Conservation (phyloP, 495 filamentous ascomycete genomes). For the Podospora conica region DNA sequence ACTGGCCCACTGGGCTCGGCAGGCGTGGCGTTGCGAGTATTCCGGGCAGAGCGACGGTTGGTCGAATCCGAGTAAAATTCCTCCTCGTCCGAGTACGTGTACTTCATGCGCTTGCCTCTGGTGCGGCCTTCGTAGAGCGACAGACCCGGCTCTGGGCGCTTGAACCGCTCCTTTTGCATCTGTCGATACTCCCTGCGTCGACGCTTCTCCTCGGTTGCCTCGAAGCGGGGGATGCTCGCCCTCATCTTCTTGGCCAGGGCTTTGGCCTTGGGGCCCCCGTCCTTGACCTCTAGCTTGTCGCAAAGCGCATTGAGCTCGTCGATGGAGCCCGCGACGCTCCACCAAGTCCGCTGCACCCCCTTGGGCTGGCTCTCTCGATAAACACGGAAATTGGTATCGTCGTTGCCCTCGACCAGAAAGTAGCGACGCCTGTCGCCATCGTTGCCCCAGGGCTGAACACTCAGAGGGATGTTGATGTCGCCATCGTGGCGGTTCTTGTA, state of each 20-base stretch:
- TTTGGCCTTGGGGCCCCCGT: conserved; percentile 72
- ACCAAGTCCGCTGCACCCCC: conserved; percentile 74
- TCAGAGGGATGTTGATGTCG: conserved; percentile 86
- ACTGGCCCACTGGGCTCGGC: conserved; percentile 64
- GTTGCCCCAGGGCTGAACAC: conserved; percentile 89
- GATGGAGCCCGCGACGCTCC: conserved; percentile 83
- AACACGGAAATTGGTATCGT: conserved; percentile 90
- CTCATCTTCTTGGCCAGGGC: conserved; percentile 69
- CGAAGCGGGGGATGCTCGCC: conserved; percentile 86
- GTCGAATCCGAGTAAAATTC: conserved; percentile 65
- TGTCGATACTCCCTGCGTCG: conserved; percentile 87
- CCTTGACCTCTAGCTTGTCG: conserved; percentile 63
- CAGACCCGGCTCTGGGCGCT: conserved; percentile 80
- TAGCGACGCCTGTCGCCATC: conserved; percentile 89
- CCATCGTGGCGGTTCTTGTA: conserved; percentile 92
- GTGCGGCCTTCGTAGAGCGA: conserved; percentile 95
- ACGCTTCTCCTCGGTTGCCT: conserved; percentile 93
- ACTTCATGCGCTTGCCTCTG: conserved; percentile 89
- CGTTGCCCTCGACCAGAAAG: conserved; percentile 87
- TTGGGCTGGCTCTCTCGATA: conserved; percentile 89
- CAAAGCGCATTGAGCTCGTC: conserved; percentile 74
- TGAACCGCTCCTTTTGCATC: conserved; percentile 78
- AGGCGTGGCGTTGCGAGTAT: conserved; percentile 65
- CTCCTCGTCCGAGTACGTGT: conserved; percentile 87
- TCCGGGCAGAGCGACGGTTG: conserved; percentile 66